Evolutionary conservation across 2,329 filamentous ascomycete genomes (phyloP), one percentile per base, ranked within the genome.

Genomic region (Aspergillus felis): DNA sequence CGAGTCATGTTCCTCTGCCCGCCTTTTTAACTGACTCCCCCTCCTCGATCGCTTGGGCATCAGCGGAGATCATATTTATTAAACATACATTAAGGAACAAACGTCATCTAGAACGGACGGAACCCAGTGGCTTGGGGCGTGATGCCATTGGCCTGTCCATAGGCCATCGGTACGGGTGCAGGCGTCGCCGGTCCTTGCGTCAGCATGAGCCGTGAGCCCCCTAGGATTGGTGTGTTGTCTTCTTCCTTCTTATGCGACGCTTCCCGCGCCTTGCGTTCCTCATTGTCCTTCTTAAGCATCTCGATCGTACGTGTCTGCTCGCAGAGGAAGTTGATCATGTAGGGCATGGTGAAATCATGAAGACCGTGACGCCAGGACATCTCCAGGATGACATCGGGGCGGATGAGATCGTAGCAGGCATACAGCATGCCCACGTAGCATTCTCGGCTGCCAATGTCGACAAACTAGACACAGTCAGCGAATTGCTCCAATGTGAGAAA

Each of bases 381-480:
- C 80, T 99, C 94, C 76, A 99, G 85, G 58, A 99, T 89, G 53
- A 95, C 82, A 71, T 97, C 92, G 3, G 95, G 89, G 20, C 91
- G 91, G 66, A 99, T 92, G 61, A 99, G 88, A 58, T 97, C 94
- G 78, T 99, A 96, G 83, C 94, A 99, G 53, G 95, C 89, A 73
- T 99, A 99, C 51, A 99, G 84, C 92, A 99, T 99, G 72, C 92
- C 95, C n/a, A 97, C 94, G 74, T 96, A 99, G 84, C 94, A 99
- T 76, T 99, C 94, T 61, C 93, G 92, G 82, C 93, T 96, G 68
- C 95, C 94, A 78, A 99, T 97, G 72, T 99, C 94, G 70, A 99
- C 94, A 68, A 99, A 99, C 93, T 97, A 73, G 1, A 50, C 56
- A 12, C 22, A 22, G 61, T 81, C 71, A 81, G 76, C 58, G 57